Evolutionary conservation across 1,284 basidiomycete genomes (phyloP), one percentile per base, ranked within the genome.

Genomic region (Moesziomyces globuligerus): DNA sequence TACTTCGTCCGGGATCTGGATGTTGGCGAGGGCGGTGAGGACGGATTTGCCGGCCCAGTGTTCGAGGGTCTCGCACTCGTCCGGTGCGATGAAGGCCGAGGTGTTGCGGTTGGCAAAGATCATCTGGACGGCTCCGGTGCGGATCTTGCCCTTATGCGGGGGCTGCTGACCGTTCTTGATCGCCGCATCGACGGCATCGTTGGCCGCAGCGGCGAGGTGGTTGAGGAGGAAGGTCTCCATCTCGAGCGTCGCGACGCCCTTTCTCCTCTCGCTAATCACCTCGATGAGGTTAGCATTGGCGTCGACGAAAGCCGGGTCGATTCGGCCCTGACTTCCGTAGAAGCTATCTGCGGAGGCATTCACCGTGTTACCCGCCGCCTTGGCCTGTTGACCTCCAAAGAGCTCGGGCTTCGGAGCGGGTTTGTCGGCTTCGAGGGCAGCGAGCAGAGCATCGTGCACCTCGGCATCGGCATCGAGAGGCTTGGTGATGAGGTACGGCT

Each of bases 251-350:
- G 51, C 39, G 5, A 62, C 39, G n/a, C 59, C 59, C 9, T 58
- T 57, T 18, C 59, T 49, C 15, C 67, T 39, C 24, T 73, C 46
- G 26, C 50, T 84, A 44, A 92, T 80, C 37, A 86, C 83, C 37
- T 87, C 85, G 49, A 92, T 88, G 52, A 93, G 85, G 68, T 85
- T 83, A 17, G 85, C 84, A 77, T 93, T 93, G 74, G 87, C 85
- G 82, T 93, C 91, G 29, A 87, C 87, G 80, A 93, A 93, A 1
- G 89, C 89, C 0, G 67, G 40, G 2, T 90, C 91, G 67, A 88
- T 88, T 54, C 91, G 85, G 37, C 91, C 91, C 83, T 93, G 91
- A 13, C 90, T 91, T 40, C 90, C 90, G 84, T 93, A 92, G 83
- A 92, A 92, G 80, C 90, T 76, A 29, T 77, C 75, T 0, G 73